Evolutionary conservation across 225 moss, liverwort and hornwort species (phyloP).

Genomic region (Physcomitrellopsis africana): DNA sequence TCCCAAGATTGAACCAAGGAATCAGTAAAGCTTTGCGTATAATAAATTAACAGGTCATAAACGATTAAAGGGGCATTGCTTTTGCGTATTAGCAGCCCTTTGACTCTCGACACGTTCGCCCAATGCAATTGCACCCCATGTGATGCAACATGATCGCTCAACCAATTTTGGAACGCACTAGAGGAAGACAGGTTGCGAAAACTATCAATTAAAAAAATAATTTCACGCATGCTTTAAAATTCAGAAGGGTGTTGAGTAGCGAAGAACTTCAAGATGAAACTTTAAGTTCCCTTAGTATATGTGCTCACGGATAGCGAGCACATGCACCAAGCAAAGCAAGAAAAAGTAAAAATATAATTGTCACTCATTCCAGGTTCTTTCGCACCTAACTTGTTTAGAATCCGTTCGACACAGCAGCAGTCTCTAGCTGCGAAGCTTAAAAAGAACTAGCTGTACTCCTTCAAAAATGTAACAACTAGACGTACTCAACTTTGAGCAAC

Average conservation of each 20-base stretch:
- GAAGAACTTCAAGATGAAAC: neutral
- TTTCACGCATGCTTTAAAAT: neutral
- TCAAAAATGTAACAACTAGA: neutral
- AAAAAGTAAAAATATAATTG: neutral
- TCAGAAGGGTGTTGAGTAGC: neutral
- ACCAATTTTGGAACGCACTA: neutral
- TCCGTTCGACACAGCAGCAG: neutral
- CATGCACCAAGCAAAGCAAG: neutral
- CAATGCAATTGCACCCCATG: constrained; percentile 12
- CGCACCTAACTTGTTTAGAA: neutral
- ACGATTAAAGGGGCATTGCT: no score
- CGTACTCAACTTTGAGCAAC: neutral
- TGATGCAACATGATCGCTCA: constrained; percentile 4
- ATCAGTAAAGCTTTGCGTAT: constrained; percentile 7
- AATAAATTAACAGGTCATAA: neutral
- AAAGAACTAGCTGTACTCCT: neutral
- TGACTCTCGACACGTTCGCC: neutral
- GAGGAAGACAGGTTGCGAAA: neutral
- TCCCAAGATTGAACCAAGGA: neutral
- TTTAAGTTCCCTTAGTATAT: no score
- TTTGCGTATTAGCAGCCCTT: neutral
- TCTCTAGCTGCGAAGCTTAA: neutral
- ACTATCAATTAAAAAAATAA: neutral
- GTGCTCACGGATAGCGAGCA: neutral
- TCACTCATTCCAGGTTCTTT: neutral